A percentile compares a stretch with the other conserved stretches of the same genome.
phyloP scores from a whole-genome alignment of 306 rosid species.

The Sindora glabra region DNA sequence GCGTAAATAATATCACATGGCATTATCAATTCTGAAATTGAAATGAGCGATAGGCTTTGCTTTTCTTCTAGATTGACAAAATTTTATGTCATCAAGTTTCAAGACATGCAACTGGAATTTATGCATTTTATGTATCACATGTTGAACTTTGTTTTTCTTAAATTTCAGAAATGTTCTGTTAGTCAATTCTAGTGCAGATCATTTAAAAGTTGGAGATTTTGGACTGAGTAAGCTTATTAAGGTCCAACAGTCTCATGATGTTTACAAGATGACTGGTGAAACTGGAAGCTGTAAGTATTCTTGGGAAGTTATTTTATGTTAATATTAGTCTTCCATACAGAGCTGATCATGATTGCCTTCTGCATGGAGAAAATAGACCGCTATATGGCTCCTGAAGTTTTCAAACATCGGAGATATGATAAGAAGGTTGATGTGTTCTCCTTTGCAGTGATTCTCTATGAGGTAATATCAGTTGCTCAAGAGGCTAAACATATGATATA shows the following conservation, averaged over 20 bases:
- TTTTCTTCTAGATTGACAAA: background rate
- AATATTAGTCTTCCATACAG: background rate
- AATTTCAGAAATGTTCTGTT: constrained; percentile 87
- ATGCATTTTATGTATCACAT: background rate
- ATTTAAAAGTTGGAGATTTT: constrained; percentile 94
- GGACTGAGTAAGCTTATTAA: constrained; percentile 98
- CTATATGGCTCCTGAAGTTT: constrained; percentile 96
- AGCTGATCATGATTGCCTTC: constrained; percentile 3
- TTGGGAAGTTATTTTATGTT: constrained; percentile 5
- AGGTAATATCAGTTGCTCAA: constrained; percentile 46
- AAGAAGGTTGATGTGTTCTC: constrained; percentile 96
- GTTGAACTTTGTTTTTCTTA: constrained; percentile 9
- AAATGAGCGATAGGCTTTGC: constrained; percentile 7
- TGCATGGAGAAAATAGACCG: constrained; percentile 55
- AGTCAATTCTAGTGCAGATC: constrained; percentile 93
- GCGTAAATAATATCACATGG: background rate
- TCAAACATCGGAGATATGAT: constrained; percentile 78
- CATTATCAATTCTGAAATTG: constrained; percentile 6
- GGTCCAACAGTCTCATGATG: constrained; percentile 83
- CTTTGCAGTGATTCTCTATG: constrained; percentile 84
- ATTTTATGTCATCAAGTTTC: constrained; percentile 1
- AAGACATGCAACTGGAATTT: constrained; percentile 14
- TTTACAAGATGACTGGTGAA: constrained; percentile 99
- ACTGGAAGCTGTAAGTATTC: constrained; percentile 94
- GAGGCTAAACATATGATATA: background rate